Conservation (phyloP, 148 eudicot species). For the Fagopyrum esculentum region DNA sequence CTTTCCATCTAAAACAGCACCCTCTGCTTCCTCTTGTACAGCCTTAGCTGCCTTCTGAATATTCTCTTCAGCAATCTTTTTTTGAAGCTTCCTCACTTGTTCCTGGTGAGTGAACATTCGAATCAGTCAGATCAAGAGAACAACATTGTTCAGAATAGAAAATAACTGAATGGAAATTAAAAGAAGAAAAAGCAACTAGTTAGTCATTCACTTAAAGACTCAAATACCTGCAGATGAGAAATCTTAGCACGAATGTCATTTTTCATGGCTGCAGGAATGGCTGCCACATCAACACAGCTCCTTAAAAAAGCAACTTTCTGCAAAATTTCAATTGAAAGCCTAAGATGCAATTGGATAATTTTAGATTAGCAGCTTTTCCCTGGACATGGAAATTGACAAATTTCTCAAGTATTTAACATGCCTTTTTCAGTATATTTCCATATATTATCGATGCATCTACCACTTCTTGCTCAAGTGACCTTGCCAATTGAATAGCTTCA, state of each 20-base stretch:
- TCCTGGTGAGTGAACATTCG: conserved; percentile 28
- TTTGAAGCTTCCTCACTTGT: conserved; percentile 62
- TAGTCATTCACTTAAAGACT: background rate
- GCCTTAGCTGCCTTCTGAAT: conserved; percentile 57
- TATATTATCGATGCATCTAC: conserved; percentile 55
- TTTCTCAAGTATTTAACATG: conserved; percentile 7
- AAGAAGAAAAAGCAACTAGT: background rate
- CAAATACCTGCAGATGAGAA: conserved; percentile 55
- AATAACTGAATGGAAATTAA: background rate
- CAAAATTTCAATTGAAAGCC: conserved; percentile 1
- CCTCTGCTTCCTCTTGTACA: conserved; percentile 63
- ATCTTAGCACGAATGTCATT: conserved; percentile 56
- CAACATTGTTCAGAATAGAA: background rate
- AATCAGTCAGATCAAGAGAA: background rate
- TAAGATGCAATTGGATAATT: background rate
- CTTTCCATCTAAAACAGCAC: conserved; percentile 63
- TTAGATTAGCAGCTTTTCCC: background rate
- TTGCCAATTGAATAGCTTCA: conserved; percentile 51
- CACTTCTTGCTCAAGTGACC: conserved; percentile 70
- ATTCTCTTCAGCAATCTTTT: conserved; percentile 71
- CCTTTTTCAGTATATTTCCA: conserved; percentile 69
- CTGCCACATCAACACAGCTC: conserved; percentile 58
- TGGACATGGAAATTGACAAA: background rate
- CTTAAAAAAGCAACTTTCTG: conserved; percentile 77
- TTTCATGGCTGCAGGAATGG: conserved; percentile 79